Conservation (phyloP, 108 stramenopile genomes). For the Pseudonitzschia delicatissima region DNA sequence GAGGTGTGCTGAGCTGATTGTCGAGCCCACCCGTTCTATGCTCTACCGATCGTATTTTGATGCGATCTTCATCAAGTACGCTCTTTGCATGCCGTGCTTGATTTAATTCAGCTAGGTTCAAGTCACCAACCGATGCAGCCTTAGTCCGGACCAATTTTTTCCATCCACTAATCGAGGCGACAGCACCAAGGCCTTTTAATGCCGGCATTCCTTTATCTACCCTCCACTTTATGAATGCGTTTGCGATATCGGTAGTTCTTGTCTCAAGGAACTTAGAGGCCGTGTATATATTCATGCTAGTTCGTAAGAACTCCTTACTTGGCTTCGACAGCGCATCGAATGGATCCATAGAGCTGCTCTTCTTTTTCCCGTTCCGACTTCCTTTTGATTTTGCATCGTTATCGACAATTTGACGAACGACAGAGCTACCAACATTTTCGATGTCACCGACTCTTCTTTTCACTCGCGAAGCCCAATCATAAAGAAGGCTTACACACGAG, state of each 20-base stretch:
- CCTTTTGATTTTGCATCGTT: background rate
- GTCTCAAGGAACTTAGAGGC: constrained; percentile 41
- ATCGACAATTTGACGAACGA: background rate
- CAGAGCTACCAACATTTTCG: background rate
- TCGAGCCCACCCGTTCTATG: too few species aligned
- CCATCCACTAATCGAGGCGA: constrained; percentile 53
- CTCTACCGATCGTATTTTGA: background rate
- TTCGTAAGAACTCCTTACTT: constrained; percentile 11
- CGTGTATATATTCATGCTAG: constrained; percentile 29
- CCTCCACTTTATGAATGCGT: constrained; percentile 36
- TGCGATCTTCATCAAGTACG: background rate
- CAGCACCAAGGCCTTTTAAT: constrained; percentile 51
- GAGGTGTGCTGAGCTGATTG: background rate
- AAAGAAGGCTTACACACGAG: constrained; percentile 18
- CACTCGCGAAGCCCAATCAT: constrained; percentile 18
- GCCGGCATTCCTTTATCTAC: constrained; percentile 26
- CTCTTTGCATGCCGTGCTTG: constrained; percentile 2
- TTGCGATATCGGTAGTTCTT: constrained; percentile 41
- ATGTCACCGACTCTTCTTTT: constrained; percentile 13
- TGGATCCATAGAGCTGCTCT: constrained; percentile 7
- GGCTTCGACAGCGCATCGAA: constrained; percentile 23
- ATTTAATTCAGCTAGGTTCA: constrained; percentile 1
- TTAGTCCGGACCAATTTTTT: constrained; percentile 43
- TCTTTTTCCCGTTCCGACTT: background rate
- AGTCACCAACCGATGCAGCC: constrained; percentile 13